Evolutionary conservation across 2,329 filamentous ascomycete species (phyloP).

Genomic region (Sporothrix globosa): DNA sequence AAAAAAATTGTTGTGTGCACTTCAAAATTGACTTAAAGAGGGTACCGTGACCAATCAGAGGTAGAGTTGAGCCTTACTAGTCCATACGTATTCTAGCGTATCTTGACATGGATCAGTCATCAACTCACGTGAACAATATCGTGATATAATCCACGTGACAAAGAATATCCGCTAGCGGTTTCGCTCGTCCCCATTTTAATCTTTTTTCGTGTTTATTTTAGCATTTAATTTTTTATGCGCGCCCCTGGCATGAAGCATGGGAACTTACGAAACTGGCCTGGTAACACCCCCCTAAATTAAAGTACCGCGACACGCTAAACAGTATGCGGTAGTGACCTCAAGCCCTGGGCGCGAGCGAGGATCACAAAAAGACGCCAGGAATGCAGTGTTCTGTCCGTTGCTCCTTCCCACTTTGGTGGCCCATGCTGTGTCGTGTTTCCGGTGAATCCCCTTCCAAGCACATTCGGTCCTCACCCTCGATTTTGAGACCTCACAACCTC

Average conservation of each 20-base stretch:
- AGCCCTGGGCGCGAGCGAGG: not conserved
- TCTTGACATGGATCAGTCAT: not conserved
- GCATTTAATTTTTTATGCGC: slow-evolving; percentile 19
- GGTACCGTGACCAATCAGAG: slow-evolving; percentile 31
- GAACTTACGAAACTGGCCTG: slow-evolving; percentile 25
- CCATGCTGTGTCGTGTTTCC: slow-evolving; percentile 20
- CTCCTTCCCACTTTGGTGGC: slow-evolving; percentile 21
- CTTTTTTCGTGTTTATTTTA: slow-evolving; percentile 14
- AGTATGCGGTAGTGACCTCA: slow-evolving; percentile 27
- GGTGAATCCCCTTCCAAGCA: slow-evolving; percentile 10
- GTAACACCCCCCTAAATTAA: slow-evolving; percentile 17
- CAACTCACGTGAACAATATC: not conserved
- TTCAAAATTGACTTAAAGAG: slow-evolving; percentile 31
- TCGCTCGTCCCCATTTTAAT: not conserved
- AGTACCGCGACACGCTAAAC: slow-evolving; percentile 27
- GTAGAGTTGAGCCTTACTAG: no score
- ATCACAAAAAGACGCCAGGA: slow-evolving; percentile 24
- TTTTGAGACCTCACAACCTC: not conserved
- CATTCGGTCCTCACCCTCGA: slow-evolving; percentile 7
- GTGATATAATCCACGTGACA: not conserved
- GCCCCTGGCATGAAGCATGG: slow-evolving; percentile 25
- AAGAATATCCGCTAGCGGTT: no score
- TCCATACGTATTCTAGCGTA: not conserved
- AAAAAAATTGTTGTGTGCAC: slow-evolving; percentile 35
- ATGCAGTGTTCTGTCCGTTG: slow-evolving; percentile 11